phyloP scores from a whole-genome alignment of 129 eudicot species.

The Centrapalus pauciflorus region DNA sequence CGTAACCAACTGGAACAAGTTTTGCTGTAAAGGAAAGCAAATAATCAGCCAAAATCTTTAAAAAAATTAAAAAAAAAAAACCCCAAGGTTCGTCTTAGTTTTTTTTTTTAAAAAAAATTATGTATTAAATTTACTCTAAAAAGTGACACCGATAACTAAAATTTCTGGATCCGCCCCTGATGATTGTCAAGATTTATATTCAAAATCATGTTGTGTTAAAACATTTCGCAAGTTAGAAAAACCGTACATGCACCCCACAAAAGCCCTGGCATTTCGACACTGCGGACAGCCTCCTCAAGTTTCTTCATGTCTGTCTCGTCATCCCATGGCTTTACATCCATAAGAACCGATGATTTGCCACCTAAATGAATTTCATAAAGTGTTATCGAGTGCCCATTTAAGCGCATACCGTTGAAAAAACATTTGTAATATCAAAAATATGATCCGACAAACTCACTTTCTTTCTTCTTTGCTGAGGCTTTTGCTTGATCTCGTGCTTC shows the following conservation, averaged over 20 bases:
- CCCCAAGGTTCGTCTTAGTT: too few relatives aligned
- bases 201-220: too few relatives aligned
- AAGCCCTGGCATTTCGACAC: conserved; percentile 29
- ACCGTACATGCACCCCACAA: conserved; percentile 73
- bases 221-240: too few relatives aligned
- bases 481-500: conserved; percentile 84
- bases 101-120: too few relatives aligned
- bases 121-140: too few relatives aligned
- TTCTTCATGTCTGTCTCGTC: conserved; percentile 45
- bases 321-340: conserved; percentile 44
- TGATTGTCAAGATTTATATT: too few relatives aligned
- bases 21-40: conserved; percentile 57
- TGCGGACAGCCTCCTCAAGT: conserved; percentile 36
- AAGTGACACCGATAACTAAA: too few relatives aligned
- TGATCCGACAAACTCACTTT: conserved; percentile 50
- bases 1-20: conserved; percentile 89
- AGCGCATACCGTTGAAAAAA: neutral
- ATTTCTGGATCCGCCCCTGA: too few relatives aligned
- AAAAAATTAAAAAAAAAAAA: neutral
- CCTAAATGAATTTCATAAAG: conserved; percentile 34
- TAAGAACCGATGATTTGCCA: conserved; percentile 39
- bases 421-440: neutral
- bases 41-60: too few relatives aligned
- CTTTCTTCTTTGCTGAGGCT: conserved; percentile 88
- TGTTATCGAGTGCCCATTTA: neutral